These are phyloP conservation scores for Annona squamosa DNA, from an alignment of 164 flowering plant species.

Conservation along the genomic window DNA sequence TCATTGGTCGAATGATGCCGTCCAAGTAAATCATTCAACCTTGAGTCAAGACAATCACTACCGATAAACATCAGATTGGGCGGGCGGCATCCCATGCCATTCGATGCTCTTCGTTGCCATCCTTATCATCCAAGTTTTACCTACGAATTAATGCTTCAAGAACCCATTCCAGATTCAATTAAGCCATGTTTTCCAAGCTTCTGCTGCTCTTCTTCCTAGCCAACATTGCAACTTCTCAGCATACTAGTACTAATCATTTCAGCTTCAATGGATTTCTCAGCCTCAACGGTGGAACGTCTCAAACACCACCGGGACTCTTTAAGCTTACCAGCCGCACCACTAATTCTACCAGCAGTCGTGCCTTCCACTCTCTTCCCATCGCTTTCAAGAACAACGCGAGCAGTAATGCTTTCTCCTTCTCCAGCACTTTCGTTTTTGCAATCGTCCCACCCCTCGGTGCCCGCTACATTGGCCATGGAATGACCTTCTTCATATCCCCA, in stretches of 20 bases:
- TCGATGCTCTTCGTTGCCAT: no score
- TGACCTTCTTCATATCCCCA: slow-evolving; percentile 4
- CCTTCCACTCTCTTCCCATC: neutral
- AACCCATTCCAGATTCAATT: no score
- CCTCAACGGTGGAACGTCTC: neutral
- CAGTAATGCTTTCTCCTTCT: slow-evolving; percentile 1
- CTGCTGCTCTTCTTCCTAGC: neutral
- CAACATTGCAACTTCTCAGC: neutral
- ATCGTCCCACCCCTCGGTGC: neutral
- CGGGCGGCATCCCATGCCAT: no score
- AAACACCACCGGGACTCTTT: neutral
- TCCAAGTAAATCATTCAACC: no score
- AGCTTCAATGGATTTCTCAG: neutral
- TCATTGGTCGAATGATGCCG: no score
- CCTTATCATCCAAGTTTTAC: no score
- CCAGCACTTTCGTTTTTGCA: neutral
- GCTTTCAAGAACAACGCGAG: neutral
- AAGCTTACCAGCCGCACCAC: neutral
- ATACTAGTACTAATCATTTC: neutral
- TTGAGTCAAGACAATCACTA: no score
- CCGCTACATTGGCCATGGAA: neutral
- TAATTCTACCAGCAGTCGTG: neutral
- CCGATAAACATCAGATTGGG: no score
- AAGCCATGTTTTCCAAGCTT: neutral
- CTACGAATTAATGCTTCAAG: no score